Percentiles rank a stretch among this genome's conserved stretches.
These are phyloP conservation scores for Colletotrichum falcatum DNA, from an alignment of 2,329 filamentous ascomycete genomes.

Conservation along the genomic window DNA sequence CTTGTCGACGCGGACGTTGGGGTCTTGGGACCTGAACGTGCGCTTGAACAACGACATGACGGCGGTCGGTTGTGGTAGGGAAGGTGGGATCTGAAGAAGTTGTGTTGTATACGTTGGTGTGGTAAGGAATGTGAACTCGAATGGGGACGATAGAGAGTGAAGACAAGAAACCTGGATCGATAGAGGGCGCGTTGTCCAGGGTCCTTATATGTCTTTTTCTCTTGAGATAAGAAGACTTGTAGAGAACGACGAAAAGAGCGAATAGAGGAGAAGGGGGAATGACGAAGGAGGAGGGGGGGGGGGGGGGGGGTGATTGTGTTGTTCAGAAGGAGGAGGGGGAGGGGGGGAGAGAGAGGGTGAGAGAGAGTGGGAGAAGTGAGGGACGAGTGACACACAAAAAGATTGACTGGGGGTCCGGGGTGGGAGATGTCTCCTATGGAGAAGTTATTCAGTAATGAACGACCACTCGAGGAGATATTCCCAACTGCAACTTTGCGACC, in stretches of 20 bases:
- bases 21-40: slow-evolving; percentile 84
- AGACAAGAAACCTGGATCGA: slow-evolving; percentile 53
- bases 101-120: slow-evolving; percentile 21
- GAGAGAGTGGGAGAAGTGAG: slow-evolving; percentile 49
- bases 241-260: slow-evolving; percentile 68
- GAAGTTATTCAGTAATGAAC: slow-evolving; percentile 55
- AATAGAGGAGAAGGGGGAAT: slow-evolving; percentile 36
- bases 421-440: slow-evolving; percentile 58
- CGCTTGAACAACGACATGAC: slow-evolving; percentile 84
- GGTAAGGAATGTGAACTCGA: slow-evolving; percentile 41
- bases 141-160: slow-evolving; percentile 44
- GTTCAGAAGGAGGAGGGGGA: not conserved
- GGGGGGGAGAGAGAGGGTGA: slow-evolving; percentile 47
- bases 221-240: slow-evolving; percentile 45
- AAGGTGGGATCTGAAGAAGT: slow-evolving; percentile 29
- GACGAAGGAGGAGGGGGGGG: slow-evolving; percentile 48
- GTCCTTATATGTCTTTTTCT: slow-evolving; percentile 37
- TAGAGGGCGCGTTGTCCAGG: slow-evolving; percentile 35
- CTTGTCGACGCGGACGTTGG: slow-evolving; percentile 81
- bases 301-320: slow-evolving; percentile 43
- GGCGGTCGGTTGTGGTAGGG: slow-evolving; percentile 48
- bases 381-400: slow-evolving; percentile 55
- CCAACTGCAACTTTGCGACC: slow-evolving; percentile 69
- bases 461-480: slow-evolving; percentile 64
- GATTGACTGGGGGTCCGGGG: slow-evolving; percentile 67